These are phyloP conservation scores for Coemansia sp. DNA, from an alignment of 192 early-diverging fungal species.

Conservation along the genomic window DNA sequence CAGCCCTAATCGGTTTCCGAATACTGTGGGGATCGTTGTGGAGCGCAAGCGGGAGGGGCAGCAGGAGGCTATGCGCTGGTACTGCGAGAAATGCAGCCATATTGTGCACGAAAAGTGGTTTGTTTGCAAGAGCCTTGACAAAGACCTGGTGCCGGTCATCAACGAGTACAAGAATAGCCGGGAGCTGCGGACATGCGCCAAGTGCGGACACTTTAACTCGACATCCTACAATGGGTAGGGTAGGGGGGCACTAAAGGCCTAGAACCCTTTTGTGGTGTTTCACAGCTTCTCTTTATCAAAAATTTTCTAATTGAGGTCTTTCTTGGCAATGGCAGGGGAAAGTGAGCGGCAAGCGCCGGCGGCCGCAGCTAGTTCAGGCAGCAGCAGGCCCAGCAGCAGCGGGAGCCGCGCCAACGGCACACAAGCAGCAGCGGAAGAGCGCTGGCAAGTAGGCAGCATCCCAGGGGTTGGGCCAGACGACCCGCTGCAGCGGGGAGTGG, in stretches of 20 bases:
- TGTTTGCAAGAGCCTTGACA: constrained; percentile 84
- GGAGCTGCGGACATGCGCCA: constrained; percentile 74
- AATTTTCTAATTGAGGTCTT: neutral
- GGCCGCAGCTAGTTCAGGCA: no score
- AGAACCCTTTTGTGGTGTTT: neutral
- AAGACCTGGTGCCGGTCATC: constrained; percentile 90
- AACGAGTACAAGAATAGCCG: constrained; percentile 67
- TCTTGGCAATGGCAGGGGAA: neutral
- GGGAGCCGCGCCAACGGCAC: no score
- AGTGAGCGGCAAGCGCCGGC: no score
- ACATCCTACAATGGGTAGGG: constrained; percentile 11
- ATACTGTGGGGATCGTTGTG: constrained; percentile 95
- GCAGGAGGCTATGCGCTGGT: constrained; percentile 89
- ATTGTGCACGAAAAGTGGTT: constrained; percentile 90
- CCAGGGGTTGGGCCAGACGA: constrained; percentile 31
- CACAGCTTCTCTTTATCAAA: neutral
- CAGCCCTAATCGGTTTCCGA: constrained; percentile 87
- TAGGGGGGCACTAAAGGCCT: neutral
- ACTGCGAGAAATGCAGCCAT: constrained; percentile 79
- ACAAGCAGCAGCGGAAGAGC: no score
- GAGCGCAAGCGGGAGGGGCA: constrained; percentile 79
- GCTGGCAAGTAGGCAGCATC: constrained; percentile 14
- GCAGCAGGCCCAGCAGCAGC: no score
- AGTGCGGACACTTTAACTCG: constrained; percentile 63
- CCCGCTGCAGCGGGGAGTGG: constrained; percentile 60